Evolutionary conservation across 1,139 yeast genomes (phyloP).

Genomic region (Zygosaccharomyces pseudobailii): DNA sequence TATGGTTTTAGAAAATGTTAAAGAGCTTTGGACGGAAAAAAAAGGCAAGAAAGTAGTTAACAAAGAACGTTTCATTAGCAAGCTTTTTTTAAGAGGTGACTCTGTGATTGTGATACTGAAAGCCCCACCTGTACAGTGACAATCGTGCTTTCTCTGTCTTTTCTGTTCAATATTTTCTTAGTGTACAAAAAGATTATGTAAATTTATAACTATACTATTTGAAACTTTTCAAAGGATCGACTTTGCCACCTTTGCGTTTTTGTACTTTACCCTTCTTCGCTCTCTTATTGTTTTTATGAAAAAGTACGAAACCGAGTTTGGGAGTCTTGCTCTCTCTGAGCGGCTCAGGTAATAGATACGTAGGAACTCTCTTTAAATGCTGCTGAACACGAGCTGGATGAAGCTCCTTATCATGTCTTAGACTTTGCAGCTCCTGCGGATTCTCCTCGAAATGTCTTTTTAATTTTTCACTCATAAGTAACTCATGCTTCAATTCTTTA

Average conservation of each 20-base stretch:
- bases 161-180: background rate
- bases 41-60: slow-evolving; percentile 65
- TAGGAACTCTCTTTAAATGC: slow-evolving; percentile 89
- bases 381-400: slow-evolving; percentile 79
- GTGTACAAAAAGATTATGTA: background rate
- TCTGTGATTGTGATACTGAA: slow-evolving; percentile 82
- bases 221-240: slow-evolving; percentile 70
- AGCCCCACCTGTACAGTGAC: slow-evolving; percentile 33
- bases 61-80: slow-evolving; percentile 81
- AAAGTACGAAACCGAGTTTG: slow-evolving; percentile 72
- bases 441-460: slow-evolving; percentile 96
- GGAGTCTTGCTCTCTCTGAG: slow-evolving; percentile 53
- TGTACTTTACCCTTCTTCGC: slow-evolving; percentile 41
- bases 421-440: slow-evolving; percentile 86
- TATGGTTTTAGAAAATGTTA: slow-evolving; percentile 86
- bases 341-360: slow-evolving; percentile 78
- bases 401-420: slow-evolving; percentile 87
- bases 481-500: slow-evolving; percentile 81
- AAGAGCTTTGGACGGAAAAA: slow-evolving; percentile 86
- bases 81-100: slow-evolving; percentile 92
- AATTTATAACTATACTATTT: slow-evolving; percentile 26
- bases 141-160: background rate
- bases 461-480: slow-evolving; percentile 81
- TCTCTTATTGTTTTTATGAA: slow-evolving; percentile 50
- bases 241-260: slow-evolving; percentile 41